Conservation (phyloP, 139 green algal genomes). For the Zygnema circumcarinatum region DNA sequence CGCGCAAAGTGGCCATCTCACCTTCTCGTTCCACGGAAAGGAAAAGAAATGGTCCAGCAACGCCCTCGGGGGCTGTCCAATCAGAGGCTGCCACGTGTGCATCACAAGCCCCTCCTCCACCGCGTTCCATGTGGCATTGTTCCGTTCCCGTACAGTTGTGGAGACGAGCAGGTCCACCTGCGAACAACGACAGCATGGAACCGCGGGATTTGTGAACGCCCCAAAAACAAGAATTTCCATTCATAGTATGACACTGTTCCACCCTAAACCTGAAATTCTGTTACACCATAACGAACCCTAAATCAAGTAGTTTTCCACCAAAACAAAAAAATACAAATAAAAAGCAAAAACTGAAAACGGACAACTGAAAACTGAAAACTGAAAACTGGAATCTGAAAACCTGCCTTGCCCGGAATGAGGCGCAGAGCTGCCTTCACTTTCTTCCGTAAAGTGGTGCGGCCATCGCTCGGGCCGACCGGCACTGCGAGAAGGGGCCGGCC, state of each 20-base stretch:
- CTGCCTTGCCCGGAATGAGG: not conserved
- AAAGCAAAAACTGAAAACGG: not conserved
- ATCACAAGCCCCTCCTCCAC: not conserved
- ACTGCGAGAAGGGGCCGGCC: not conserved
- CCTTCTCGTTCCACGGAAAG: not conserved
- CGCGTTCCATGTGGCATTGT: not conserved
- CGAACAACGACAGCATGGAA: not conserved
- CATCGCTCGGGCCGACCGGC: not conserved
- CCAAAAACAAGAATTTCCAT: not conserved
- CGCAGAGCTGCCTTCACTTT: conserved; percentile 1
- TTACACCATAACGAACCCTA: not conserved
- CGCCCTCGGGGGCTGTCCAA: not conserved
- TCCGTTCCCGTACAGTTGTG: not conserved
- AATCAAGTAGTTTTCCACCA: not conserved
- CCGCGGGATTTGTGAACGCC: not conserved
- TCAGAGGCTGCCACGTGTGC: not conserved
- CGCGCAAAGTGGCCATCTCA: too few species aligned
- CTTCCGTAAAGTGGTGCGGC: not conserved
- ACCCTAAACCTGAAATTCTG: not conserved
- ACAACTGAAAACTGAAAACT: too few species aligned
- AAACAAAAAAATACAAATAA: not conserved
- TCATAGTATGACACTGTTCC: not conserved
- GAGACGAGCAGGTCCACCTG: not conserved
- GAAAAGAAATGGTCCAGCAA: not conserved
- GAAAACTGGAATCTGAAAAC: too few species aligned